Conservation (phyloP, 192 early-diverging fungal genomes). For the Gigaspora rosea region DNA sequence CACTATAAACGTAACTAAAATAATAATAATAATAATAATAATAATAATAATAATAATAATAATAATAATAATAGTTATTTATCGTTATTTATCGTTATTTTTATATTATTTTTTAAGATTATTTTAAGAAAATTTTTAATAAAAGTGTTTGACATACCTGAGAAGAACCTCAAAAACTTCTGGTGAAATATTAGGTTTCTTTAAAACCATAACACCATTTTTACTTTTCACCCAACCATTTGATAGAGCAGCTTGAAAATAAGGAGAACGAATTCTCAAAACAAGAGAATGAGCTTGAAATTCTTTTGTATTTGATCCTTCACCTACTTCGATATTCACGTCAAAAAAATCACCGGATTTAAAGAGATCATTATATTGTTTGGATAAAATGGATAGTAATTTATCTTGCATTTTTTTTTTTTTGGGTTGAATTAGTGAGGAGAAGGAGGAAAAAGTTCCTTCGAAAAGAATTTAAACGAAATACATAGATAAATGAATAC, state of each 20-base stretch:
- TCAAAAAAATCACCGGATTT: background rate
- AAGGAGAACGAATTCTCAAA: slow-evolving; percentile 1
- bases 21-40: background rate
- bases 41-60: background rate
- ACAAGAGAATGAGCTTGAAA: slow-evolving; percentile 12
- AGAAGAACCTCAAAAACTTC: background rate
- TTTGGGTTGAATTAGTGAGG: too few relatives aligned
- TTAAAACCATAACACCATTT: background rate
- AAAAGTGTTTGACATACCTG: background rate
- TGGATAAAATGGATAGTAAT: background rate
- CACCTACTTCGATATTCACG: background rate
- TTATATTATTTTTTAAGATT: background rate
- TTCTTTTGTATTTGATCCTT: background rate
- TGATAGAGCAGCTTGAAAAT: background rate
- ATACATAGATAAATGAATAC: too few relatives aligned
- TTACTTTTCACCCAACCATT: background rate
- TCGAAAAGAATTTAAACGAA: too few relatives aligned
- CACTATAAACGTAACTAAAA: slow-evolving; percentile 1
- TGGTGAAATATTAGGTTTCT: slow-evolving; percentile 13
- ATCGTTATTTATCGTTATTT: too few relatives aligned
- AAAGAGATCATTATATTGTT: background rate
- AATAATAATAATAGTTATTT: too few relatives aligned
- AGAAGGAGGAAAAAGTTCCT: too few relatives aligned
- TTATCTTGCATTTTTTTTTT: too few relatives aligned
- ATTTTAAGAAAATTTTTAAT: background rate